Evolutionary conservation across 495 filamentous ascomycete genomes (phyloP).

Genomic region (Penicillium coffeae): DNA sequence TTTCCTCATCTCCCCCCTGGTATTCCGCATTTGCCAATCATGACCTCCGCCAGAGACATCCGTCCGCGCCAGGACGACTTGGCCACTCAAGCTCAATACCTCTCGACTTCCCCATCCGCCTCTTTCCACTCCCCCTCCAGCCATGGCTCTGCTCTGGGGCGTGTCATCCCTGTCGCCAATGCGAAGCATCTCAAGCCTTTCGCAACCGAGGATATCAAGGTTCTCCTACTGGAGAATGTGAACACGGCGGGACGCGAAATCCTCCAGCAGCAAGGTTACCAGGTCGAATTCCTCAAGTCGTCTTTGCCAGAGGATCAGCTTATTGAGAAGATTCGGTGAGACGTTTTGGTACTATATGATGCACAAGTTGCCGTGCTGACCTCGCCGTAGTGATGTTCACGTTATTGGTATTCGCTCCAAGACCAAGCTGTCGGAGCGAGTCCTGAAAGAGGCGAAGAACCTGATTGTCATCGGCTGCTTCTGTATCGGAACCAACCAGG

Average conservation of each 20-base stretch:
- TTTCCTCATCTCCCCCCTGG: not conserved
- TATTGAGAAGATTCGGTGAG: constrained; percentile 90
- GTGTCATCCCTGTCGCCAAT: constrained; percentile 32
- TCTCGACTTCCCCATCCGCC: constrained; percentile 60
- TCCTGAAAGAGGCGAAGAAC: constrained; percentile 85
- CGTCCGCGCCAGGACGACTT: constrained; percentile 29
- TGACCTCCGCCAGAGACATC: constrained; percentile 31
- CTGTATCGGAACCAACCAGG: constrained; percentile 98
- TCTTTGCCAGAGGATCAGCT: constrained; percentile 89
- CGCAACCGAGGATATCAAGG: constrained; percentile 90
- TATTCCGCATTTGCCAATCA: not conserved
- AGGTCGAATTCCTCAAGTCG: constrained; percentile 86
- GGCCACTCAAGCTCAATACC: constrained; percentile 43
- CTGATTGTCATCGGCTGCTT: constrained; percentile 96
- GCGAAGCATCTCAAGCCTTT: constrained; percentile 93
- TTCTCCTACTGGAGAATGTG: constrained; percentile 92
- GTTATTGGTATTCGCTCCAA: constrained; percentile 98
- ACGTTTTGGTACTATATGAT: constrained; percentile 2
- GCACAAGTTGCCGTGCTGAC: not conserved
- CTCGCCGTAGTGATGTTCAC: constrained; percentile 71
- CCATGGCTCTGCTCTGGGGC: constrained; percentile 31
- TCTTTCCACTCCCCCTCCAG: constrained; percentile 64
- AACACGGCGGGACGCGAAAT: constrained; percentile 86
- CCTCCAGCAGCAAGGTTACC: constrained; percentile 82
- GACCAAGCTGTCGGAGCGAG: constrained; percentile 84